Base-by-base conservation (phyloP, 805 yeast genomes). In the Cyberlindnera mrakii region DNA sequence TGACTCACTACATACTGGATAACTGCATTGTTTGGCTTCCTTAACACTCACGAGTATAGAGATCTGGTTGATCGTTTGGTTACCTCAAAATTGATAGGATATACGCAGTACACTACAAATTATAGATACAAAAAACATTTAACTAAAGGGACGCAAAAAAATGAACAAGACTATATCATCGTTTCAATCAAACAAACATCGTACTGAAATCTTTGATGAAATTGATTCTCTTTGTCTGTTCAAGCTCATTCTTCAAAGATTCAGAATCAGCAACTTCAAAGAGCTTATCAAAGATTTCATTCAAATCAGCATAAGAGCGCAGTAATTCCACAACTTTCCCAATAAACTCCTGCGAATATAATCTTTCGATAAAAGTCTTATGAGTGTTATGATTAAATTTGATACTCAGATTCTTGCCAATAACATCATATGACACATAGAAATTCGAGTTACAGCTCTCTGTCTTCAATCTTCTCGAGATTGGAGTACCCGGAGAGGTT, bases 371-470 rank as follows among this genome's bases (percentile, higher is more conserved):
- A 29, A 43, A 50, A 3, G 55, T 48, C 19, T 45, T 48, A 30
- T 57, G 60, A 6, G 49, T 41, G 8, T 35, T 35, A 32, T 57
- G 59, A 36, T 47, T 52, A 31, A 41, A 57, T 46, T 50, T 57
- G 42, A 55, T 51, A 30, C 44, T 50, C 42, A 57, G 31, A 10
- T 41, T 44, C 43, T 50, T 55, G 9, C 45, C 42, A 18, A 45
- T 16, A 9, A 57, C 43, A 37, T 57, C 59, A 42, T 55, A 57
- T 37, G 54, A 52, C 18, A 57, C 15, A 30, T 52, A 57, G 36
- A 55, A 41, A 31, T 46, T 50, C 9, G 59, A 57, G 19, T 51
- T 39, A 33, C 58, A 55, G 35, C 52, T 45, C 39, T 57, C 59
- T 7, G 58, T 51, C 37, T 54, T 56, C 44, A 54, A 23, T 29